phyloP scores from a whole-genome alignment of 2,329 filamentous ascomycete genomes.

The Exserohilum turcica region DNA sequence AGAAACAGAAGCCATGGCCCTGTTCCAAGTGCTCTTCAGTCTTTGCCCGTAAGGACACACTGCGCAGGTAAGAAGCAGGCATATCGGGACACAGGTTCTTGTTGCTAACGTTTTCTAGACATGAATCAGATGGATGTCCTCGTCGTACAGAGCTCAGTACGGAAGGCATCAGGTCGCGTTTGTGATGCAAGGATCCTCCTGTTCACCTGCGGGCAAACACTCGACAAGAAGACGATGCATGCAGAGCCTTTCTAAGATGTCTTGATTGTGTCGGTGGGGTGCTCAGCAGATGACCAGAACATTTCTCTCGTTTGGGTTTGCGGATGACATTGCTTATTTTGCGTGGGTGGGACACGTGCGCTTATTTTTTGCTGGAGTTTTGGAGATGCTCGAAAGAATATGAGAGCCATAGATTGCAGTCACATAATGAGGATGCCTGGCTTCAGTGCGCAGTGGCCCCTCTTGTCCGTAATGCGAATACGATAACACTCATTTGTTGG shows the following conservation, averaged over 20 bases:
- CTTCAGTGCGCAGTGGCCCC: conserved; percentile 11
- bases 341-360: conserved; percentile 20
- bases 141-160: conserved; percentile 53
- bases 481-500: conserved; percentile 6
- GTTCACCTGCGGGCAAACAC: background rate
- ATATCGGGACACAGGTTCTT: background rate
- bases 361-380: conserved; percentile 28
- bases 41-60: conserved; percentile 81
- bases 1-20: conserved; percentile 70
- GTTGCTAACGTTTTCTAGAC: conserved; percentile 56
- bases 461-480: conserved; percentile 7
- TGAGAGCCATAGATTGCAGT: conserved; percentile 14
- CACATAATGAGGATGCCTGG: conserved; percentile 15
- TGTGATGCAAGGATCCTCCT: background rate
- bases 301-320: background rate
- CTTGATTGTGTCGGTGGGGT: background rate
- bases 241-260: too few relatives aligned
- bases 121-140: conserved; percentile 77
- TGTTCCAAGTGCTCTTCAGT: conserved; percentile 73
- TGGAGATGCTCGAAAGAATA: conserved; percentile 4
- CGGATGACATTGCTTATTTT: conserved; percentile 5
- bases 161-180: conserved; percentile 6
- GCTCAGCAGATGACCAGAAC: background rate
- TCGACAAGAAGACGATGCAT: too few relatives aligned
- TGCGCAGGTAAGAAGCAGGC: conserved; percentile 67